phyloP scores from a whole-genome alignment of 2,329 filamentous ascomycete genomes.

The Neofusicoccum laricinum region DNA sequence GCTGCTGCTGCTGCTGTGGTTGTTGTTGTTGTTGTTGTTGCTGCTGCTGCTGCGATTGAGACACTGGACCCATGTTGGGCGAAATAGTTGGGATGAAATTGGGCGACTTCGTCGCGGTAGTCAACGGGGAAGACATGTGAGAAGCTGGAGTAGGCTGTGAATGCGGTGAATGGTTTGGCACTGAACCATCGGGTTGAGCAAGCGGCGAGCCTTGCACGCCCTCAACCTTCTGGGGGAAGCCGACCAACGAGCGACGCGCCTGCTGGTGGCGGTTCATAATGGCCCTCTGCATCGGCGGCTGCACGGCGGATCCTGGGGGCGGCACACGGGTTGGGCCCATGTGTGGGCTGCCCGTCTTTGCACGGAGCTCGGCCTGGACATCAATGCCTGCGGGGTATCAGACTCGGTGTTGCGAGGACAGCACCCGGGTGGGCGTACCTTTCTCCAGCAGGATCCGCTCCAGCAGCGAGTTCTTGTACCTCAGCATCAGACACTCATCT shows the following conservation, averaged over 20 bases:
- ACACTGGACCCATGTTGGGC: constrained; percentile 55
- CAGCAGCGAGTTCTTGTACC: constrained; percentile 95
- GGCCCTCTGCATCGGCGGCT: constrained; percentile 72
- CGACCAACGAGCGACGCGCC: constrained; percentile 67
- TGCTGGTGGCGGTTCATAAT: constrained; percentile 74
- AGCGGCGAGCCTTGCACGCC: constrained; percentile 38
- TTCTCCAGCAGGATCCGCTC: constrained; percentile 96
- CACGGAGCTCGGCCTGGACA: constrained; percentile 90
- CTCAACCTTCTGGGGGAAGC: constrained; percentile 72
- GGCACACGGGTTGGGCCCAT: constrained; percentile 60
- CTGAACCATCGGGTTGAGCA: constrained; percentile 39
- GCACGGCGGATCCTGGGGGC: constrained; percentile 60
- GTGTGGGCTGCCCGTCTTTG: constrained; percentile 86
- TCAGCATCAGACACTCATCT: constrained; percentile 95
- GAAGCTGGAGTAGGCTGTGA: constrained; percentile 80
- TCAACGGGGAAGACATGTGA: constrained; percentile 66
- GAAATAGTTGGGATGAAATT: constrained; percentile 61
- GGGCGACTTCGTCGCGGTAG: constrained; percentile 57
- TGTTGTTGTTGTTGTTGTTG: constrained; percentile 45
- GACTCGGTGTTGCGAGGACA: not conserved
- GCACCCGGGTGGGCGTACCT: constrained; percentile 53
- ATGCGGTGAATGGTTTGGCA: constrained; percentile 62
- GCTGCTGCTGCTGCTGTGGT: constrained; percentile 45
- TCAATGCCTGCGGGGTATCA: constrained; percentile 69
- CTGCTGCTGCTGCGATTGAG: constrained; percentile 44